Base-by-base conservation (phyloP, 257 asterid species). In the Avicennia marina region DNA sequence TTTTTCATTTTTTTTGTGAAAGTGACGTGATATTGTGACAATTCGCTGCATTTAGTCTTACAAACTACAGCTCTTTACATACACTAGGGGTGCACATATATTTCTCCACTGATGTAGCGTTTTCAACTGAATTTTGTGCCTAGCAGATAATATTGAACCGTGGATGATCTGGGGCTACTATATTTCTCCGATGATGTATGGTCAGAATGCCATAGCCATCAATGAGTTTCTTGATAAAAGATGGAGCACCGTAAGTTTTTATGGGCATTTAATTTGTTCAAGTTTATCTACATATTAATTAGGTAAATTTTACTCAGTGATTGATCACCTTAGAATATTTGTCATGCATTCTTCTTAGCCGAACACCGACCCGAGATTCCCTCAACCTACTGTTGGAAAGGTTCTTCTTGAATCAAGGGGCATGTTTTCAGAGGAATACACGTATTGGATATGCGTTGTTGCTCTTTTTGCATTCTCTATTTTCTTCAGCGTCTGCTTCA, bases 401-500 rank as follows among this genome's bases (percentile, higher is more conserved):
- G 95, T 81, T 74, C 97, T 91, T 76, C 94, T 91, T 33, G 82
- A 64, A 65, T 27, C 78, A 56, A 84, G 97, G 80, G 95, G 97
- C 65, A 88, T 91, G 97, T 88, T 63, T 75, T 38, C 67, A 15
- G 85, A 82, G 61, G 98, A 88, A 22, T 67, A 82, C 56, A 78
- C 77, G 95, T 91, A 72, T 63, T 91, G 98, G 98, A 50, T 86
- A 25, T 91, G 95, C 42, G 62, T 91, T 18, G 26, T 63, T 68
- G 97, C 95, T 46, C 89, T 91, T 49, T 80, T 91, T 57, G 97
- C 77, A 0, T 91, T 91, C 56, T 91, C 98, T 6, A 27, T 91
- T 64, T 75, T 91, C 68, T 91, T 83, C 89, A 85, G 89, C 72
- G 45, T 83, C 55, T 79, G 67, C 75, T 91, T 81, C 72, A 78